A percentile compares a stretch with the other conserved stretches of the same genome.
Conservation (phyloP, 2,329 filamentous ascomycete genomes). For the Fusarium nurragi region DNA sequence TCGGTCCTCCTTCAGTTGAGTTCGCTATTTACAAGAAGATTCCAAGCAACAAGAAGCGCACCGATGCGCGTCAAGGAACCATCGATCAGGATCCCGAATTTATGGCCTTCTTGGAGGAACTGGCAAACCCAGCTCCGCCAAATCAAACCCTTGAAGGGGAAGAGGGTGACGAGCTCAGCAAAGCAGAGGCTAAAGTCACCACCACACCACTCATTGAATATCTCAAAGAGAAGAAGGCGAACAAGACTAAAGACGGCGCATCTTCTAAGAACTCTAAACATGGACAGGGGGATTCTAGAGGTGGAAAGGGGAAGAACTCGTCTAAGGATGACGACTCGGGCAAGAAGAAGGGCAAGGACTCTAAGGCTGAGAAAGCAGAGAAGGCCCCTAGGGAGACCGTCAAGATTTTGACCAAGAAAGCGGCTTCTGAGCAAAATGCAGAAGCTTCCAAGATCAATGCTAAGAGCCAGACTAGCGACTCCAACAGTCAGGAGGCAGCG, state of each 20-base stretch:
- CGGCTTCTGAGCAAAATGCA: constrained; percentile 59
- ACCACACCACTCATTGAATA: constrained; percentile 92
- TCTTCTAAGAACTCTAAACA: constrained; percentile 61
- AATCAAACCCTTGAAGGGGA: constrained; percentile 58
- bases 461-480: constrained; percentile 48
- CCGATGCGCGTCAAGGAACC: constrained; percentile 87
- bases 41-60: constrained; percentile 76
- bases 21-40: constrained; percentile 86
- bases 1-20: constrained; percentile 83
- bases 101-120: constrained; percentile 86
- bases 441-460: constrained; percentile 57
- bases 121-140: constrained; percentile 73
- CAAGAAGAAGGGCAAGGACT: constrained; percentile 70
- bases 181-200: constrained; percentile 69
- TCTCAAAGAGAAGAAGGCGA: constrained; percentile 90
- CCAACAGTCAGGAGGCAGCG: constrained; percentile 47
- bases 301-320: constrained; percentile 58
- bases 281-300: constrained; percentile 63
- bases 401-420: constrained; percentile 70
- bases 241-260: constrained; percentile 66
- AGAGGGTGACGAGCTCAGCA: constrained; percentile 53
- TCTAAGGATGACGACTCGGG: constrained; percentile 60
- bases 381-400: constrained; percentile 66
- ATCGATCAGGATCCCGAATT: constrained; percentile 98
- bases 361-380: constrained; percentile 66